Evolutionary conservation across 176 grass and related monocot genomes (phyloP), one percentile per base, ranked within the genome.

Genomic region (Eleusine coracana): DNA sequence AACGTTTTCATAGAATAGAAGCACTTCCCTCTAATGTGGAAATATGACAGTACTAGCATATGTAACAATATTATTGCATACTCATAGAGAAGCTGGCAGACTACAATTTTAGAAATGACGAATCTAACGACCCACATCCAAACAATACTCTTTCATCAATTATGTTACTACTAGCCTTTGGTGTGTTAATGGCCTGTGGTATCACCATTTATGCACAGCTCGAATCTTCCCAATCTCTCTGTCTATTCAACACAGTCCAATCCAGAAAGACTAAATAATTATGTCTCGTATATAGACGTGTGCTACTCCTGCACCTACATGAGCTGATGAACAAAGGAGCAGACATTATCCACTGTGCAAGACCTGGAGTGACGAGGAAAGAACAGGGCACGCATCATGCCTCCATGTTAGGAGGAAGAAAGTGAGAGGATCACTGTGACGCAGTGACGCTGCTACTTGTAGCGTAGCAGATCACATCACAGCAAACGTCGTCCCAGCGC

Each of bases 301-400:
- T 46, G 44, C 9, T 46, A 46, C 41, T 78, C 75, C 44, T 44
- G 13, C 48, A 20, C 41, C 65, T 63, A 42, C 7, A 4, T 10
- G 41, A 78, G 16, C 41, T 25, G 65, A 51, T 50, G 28, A 52
- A 51, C 27, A 66, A 51, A 49, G 77, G n/a, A 3, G 62, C 28
- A 51, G 62, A 79, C 77, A 79, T 68, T 68, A 39, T 68, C 77
- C 77, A 80, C 77, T 80, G 77, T 68, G 45, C 55, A 71, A 55
- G 73, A 50, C 85, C 85, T 60, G 66, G 78, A 28, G 70, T 75
- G 85, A 75, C 78, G 70, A 75, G 77, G 78, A 87, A 81, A 81
- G 50, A 81, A 48, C 85, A 80, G 37, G 49, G 41, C 84, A 86
- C 61, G 39, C 77, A 86, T 68, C 60, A 86, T 80, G 71, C 78